These are phyloP conservation scores for Diatrype stigma DNA, from an alignment of 2,329 filamentous ascomycete genomes.

Conservation along the genomic window DNA sequence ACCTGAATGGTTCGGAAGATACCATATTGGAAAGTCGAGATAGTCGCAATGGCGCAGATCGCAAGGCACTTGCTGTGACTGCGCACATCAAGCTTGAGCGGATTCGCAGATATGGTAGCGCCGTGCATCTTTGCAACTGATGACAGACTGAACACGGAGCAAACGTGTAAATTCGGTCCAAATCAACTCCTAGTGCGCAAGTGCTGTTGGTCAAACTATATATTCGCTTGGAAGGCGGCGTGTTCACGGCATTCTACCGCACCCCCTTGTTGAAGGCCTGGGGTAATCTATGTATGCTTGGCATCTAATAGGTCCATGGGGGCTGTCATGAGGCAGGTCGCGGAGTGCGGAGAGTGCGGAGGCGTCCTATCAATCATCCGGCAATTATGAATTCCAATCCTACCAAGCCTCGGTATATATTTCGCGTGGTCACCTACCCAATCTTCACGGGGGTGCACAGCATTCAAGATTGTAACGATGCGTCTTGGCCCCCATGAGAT, in stretches of 20 bases:
- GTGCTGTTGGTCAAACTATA: neutral
- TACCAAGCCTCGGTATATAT: neutral
- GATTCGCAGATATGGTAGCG: conserved; percentile 23
- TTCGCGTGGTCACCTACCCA: neutral
- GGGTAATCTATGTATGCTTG: neutral
- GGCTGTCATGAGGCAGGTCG: neutral
- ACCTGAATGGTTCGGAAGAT: neutral
- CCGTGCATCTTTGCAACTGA: conserved; percentile 12
- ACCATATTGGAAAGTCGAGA: conserved; percentile 31
- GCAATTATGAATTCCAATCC: neutral
- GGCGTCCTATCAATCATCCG: neutral
- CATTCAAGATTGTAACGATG: neutral
- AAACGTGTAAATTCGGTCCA: no score
- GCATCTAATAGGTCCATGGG: neutral
- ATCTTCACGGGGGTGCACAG: neutral
- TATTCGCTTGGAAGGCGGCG: neutral
- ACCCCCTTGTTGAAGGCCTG: neutral
- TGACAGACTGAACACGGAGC: neutral
- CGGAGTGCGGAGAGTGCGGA: neutral
- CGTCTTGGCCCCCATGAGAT: neutral
- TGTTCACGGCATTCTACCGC: neutral
- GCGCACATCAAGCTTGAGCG: conserved; percentile 23
- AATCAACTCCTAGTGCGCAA: neutral
- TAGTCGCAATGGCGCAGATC: conserved; percentile 26
- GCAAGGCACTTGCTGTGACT: conserved; percentile 25